phyloP scores from a whole-genome alignment of 148 eudicot species.

The Selenicereus undatus region DNA sequence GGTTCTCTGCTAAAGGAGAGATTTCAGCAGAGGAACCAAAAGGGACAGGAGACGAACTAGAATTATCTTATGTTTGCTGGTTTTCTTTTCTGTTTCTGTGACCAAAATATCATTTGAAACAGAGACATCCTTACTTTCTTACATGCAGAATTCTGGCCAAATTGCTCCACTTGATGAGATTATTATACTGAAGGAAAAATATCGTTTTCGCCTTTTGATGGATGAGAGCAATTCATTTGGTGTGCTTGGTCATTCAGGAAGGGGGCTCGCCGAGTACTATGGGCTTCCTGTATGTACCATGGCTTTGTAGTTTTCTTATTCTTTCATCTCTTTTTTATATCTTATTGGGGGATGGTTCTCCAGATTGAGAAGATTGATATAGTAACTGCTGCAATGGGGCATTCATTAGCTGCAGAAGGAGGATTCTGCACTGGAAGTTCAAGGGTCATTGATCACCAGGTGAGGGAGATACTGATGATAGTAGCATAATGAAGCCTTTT shows the following conservation, averaged over 20 bases:
- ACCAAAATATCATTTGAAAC: background rate
- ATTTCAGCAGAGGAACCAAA: background rate
- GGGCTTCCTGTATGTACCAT: slow-evolving; percentile 65
- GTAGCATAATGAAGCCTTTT: slow-evolving; percentile 4
- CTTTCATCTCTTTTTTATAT: background rate
- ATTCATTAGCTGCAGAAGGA: slow-evolving; percentile 92
- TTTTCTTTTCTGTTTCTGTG: background rate
- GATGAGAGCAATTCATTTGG: slow-evolving; percentile 97
- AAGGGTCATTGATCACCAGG: slow-evolving; percentile 94
- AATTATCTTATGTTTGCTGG: background rate
- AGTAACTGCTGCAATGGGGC: slow-evolving; percentile 97
- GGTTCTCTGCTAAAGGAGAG: background rate
- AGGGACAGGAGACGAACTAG: background rate
- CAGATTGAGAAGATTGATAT: slow-evolving; percentile 90
- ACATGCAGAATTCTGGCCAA: slow-evolving; percentile 87
- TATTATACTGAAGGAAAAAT: slow-evolving; percentile 79
- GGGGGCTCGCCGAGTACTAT: slow-evolving; percentile 84
- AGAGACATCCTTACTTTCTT: background rate
- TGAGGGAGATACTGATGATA: slow-evolving; percentile 21
- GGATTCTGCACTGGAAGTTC: slow-evolving; percentile 93
- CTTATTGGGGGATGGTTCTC: slow-evolving; percentile 22
- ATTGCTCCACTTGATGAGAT: slow-evolving; percentile 93
- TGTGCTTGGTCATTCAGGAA: slow-evolving; percentile 82
- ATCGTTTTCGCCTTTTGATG: slow-evolving; percentile 72
- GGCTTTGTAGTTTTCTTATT: background rate